Percentiles rank a stretch among this genome's conserved stretches.
phyloP scores from a whole-genome alignment of 2,329 filamentous ascomycete genomes.

The Stemphylium lycopersici region DNA sequence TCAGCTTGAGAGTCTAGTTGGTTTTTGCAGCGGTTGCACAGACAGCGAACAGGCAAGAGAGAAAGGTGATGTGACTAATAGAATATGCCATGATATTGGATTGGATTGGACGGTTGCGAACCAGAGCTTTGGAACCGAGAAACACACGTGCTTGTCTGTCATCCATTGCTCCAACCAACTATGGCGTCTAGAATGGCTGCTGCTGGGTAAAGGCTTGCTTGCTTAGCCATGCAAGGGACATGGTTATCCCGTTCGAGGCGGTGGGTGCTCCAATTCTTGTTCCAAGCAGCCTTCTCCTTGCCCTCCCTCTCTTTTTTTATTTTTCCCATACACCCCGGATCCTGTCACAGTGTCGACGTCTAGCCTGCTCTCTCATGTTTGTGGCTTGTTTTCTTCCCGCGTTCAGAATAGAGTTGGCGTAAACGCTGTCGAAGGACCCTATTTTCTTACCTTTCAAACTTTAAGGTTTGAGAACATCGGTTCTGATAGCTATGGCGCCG shows the following conservation, averaged over 20 bases:
- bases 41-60: no score
- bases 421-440: neutral
- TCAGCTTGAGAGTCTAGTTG: no score
- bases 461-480: neutral
- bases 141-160: no score
- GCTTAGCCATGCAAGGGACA: neutral
- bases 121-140: neutral
- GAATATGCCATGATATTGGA: neutral
- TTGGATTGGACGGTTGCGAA: neutral
- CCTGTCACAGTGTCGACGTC: neutral
- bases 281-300: neutral
- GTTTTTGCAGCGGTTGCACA: no score
- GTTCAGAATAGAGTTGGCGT: neutral
- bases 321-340: neutral
- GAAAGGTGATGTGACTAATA: no score
- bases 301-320: neutral
- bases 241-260: neutral
- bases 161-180: neutral
- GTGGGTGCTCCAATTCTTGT: neutral
- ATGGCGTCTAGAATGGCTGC: neutral
- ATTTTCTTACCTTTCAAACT: no score
- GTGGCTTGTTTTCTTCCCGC: neutral
- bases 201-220: neutral
- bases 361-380: neutral
- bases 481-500: slow-evolving; percentile 5